Conservation (phyloP, 257 asterid species). For the Orobanche coerulescens region DNA sequence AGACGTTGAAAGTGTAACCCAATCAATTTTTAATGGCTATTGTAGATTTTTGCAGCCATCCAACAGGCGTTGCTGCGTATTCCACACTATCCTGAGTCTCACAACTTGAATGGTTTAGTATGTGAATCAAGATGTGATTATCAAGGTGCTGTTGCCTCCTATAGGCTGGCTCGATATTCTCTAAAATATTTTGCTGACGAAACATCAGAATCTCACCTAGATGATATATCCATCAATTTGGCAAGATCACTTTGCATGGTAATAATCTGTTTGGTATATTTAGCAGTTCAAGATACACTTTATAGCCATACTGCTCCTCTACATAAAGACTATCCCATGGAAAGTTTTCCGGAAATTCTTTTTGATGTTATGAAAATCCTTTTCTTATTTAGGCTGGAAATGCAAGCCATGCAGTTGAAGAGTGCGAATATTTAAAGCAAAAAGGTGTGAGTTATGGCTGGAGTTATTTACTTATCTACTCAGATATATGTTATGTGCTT, state of each 20-base stretch:
- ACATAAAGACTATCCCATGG: too few relatives aligned
- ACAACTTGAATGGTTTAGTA: constrained; percentile 82
- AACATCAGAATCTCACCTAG: constrained; percentile 39
- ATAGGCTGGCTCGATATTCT: constrained; percentile 69
- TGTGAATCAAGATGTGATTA: constrained; percentile 84
- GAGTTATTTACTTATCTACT: constrained; percentile 10
- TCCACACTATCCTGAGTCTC: constrained; percentile 88
- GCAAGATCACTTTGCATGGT: constrained; percentile 88
- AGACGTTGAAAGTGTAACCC: constrained; percentile 11
- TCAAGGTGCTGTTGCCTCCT: constrained; percentile 66
- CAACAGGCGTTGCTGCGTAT: constrained; percentile 78
- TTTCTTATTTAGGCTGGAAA: constrained; percentile 65
- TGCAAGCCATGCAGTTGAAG: constrained; percentile 56
- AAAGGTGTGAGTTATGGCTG: constrained; percentile 49
- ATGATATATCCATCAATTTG: constrained; percentile 63
- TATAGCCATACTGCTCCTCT: too few relatives aligned
- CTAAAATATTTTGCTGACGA: constrained; percentile 36
- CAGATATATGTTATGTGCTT: constrained; percentile 77
- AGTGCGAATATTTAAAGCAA: constrained; percentile 60
- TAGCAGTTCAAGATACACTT: constrained; percentile 12
- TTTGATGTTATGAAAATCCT: constrained; percentile 13
- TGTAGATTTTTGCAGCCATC: constrained; percentile 83
- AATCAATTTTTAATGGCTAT: constrained; percentile 12
- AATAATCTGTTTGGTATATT: constrained; percentile 22
- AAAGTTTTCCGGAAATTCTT: too few relatives aligned